Conservation (phyloP, 2,329 filamentous ascomycete species). For the Fusarium clavum region DNA sequence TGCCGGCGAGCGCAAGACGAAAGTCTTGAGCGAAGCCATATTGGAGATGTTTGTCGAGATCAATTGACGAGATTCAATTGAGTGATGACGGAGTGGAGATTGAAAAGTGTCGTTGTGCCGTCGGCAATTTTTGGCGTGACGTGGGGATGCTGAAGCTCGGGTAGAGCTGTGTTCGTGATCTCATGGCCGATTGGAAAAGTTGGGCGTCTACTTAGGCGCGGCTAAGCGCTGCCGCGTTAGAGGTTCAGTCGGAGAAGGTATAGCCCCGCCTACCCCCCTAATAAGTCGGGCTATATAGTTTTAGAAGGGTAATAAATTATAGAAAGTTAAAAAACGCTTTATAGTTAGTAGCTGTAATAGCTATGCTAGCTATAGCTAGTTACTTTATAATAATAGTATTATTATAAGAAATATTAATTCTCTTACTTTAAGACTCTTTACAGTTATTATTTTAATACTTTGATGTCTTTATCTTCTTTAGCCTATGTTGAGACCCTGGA, state of each 20-base stretch:
- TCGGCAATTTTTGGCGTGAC: slow-evolving; percentile 31
- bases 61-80: slow-evolving; percentile 17
- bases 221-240: slow-evolving; percentile 30
- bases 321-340: background rate
- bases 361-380: background rate
- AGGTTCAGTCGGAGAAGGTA: background rate
- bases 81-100: slow-evolving; percentile 36
- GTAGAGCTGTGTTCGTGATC: slow-evolving; percentile 45
- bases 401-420: background rate
- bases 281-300: slow-evolving; percentile 1
- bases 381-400: background rate
- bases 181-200: slow-evolving; percentile 42
- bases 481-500: background rate
- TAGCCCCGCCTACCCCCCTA: slow-evolving; percentile 19
- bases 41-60: background rate
- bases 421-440: background rate
- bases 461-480: background rate
- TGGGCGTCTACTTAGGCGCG: slow-evolving; percentile 43
- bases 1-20: slow-evolving; percentile 49
- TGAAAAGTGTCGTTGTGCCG: slow-evolving; percentile 22
- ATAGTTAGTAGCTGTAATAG: fast-evolving
- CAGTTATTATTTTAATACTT: background rate
- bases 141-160: slow-evolving; percentile 36
- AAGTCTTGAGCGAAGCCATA: slow-evolving; percentile 51
- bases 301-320: background rate